Base-by-base conservation (phyloP, 2,329 filamentous ascomycete genomes). In the Colletotrichum orchidophilum region DNA sequence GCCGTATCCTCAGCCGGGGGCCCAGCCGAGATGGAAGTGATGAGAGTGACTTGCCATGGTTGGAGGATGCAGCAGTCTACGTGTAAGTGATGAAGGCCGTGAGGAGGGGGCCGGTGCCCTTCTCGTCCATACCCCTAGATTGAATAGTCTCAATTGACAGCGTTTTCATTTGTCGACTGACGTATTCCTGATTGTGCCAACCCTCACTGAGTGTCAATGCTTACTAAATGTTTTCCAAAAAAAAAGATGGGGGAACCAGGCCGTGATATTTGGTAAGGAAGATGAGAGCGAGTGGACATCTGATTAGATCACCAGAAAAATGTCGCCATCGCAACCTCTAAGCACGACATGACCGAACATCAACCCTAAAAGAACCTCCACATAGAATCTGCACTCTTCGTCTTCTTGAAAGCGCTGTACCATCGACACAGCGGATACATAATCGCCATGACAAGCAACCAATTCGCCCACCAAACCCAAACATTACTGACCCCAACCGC, bases 291-390 rank as follows among this genome's bases (percentile, higher is more conserved):
- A 33, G 35, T 8, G n/a, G n/a, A n/a, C 13, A n/a, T 24, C 55
- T 29, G 27, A 54, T 15, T 6, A n/a, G 33, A 42, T 59, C 4
- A 18, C 18, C 39, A 15, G 18, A 11, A 3, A 13, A 8, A 71
- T 68, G 68, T 50, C 68, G 68, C 31, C 58, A 68, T 57, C 26
- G 26, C 8, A 3, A 4, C 3, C 39, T n/a, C 12, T 31, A n/a
- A 63, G 67, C 58, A 60, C 68, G 64, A 62, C 68, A 68, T 62
- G 1, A 18, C 24, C 5, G 29, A 7, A 5, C 29, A 1, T 5
- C 57, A 61, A 58, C 52, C 27, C 60, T 77, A 86, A 71, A 86
- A 86, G 71, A 86, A 83, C 6, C 84, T 78, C 84, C 84, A 86
- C 12, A 86, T 75, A 3, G 83, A 86, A 70, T 85, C 82, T 1